A percentile compares a stretch with the other conserved stretches of the same genome.
Conservation (phyloP, 352 stramenopile species). For the Albugo candida region DNA sequence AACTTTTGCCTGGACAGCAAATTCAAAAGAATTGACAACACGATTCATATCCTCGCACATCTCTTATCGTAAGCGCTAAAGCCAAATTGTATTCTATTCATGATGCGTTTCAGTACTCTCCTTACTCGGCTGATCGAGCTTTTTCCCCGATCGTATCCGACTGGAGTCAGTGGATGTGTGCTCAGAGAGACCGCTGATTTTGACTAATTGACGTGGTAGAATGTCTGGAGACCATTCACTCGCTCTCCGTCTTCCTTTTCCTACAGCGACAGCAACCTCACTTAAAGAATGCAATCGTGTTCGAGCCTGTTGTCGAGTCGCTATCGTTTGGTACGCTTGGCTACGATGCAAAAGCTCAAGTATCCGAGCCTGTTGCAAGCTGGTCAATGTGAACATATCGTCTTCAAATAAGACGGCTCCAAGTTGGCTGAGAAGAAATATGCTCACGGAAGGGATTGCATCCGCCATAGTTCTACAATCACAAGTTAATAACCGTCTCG, state of each 20-base stretch:
- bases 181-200: too few species aligned
- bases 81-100: too few species aligned
- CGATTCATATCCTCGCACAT: conserved; percentile 56
- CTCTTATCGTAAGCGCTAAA: conserved; percentile 13
- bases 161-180: too few species aligned
- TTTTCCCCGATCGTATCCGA: too few species aligned
- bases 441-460: conserved; percentile 53
- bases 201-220: conserved; percentile 19
- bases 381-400: conserved; percentile 31
- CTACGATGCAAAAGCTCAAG: conserved; percentile 28
- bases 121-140: too few species aligned
- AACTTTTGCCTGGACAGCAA: conserved; percentile 65
- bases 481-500: not conserved
- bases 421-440: conserved; percentile 61
- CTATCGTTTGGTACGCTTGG: conserved; percentile 32
- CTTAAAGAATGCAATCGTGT: conserved; percentile 21
- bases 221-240: conserved; percentile 61
- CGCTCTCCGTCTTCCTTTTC: conserved; percentile 19
- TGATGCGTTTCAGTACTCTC: too few species aligned
- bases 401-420: conserved; percentile 51
- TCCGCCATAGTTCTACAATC: conserved; percentile 24
- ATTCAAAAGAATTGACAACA: conserved; percentile 80
- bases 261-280: conserved; percentile 44
- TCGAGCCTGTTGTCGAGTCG: conserved; percentile 25
- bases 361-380: conserved; percentile 29